Conservation (phyloP, 2,329 filamentous ascomycete species). For the Tetracladium maxilliforme region DNA sequence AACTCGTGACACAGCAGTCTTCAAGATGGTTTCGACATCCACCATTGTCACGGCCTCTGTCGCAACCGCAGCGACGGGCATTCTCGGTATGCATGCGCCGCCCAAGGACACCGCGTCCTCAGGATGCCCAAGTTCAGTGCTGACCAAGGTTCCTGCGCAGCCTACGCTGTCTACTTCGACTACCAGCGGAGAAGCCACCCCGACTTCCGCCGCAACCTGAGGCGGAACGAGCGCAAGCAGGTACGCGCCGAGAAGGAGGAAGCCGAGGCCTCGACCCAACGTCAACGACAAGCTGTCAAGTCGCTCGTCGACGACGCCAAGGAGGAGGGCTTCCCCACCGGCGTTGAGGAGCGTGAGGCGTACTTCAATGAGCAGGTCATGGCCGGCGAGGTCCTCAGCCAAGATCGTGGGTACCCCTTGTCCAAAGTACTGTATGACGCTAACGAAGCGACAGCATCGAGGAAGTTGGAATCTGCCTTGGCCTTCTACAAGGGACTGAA, state of each 20-base stretch:
- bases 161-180: slow-evolving; percentile 56
- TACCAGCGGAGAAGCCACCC: slow-evolving; percentile 47
- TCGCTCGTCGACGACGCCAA: slow-evolving; percentile 65
- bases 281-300: slow-evolving; percentile 63
- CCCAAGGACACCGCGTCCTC: slow-evolving; percentile 1
- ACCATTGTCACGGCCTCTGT: slow-evolving; percentile 46
- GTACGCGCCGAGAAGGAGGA: slow-evolving; percentile 59
- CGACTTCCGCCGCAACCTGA: slow-evolving; percentile 52
- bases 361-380: slow-evolving; percentile 97
- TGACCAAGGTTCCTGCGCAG: slow-evolving; percentile 19
- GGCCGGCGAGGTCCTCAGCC: slow-evolving; percentile 68
- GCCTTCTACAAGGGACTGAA: slow-evolving; percentile 98
- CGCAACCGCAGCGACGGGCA: slow-evolving; percentile 42
- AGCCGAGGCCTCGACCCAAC: slow-evolving; percentile 47
- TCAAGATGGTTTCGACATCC: slow-evolving; percentile 30
- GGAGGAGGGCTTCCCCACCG: slow-evolving; percentile 80
- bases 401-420: slow-evolving; percentile 52
- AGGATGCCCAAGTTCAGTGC: slow-evolving; percentile 1
- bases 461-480: slow-evolving; percentile 73
- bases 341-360: slow-evolving; percentile 83
- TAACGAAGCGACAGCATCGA: slow-evolving; percentile 51
- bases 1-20: slow-evolving; percentile 3
- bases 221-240: slow-evolving; percentile 62
- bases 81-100: slow-evolving; percentile 33
- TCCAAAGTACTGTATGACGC: neutral